A percentile compares a stretch with the other conserved stretches of the same genome.
Evolutionary conservation across 2,329 filamentous ascomycete genomes (phyloP).

Genomic region (Thelonectria blattea): DNA sequence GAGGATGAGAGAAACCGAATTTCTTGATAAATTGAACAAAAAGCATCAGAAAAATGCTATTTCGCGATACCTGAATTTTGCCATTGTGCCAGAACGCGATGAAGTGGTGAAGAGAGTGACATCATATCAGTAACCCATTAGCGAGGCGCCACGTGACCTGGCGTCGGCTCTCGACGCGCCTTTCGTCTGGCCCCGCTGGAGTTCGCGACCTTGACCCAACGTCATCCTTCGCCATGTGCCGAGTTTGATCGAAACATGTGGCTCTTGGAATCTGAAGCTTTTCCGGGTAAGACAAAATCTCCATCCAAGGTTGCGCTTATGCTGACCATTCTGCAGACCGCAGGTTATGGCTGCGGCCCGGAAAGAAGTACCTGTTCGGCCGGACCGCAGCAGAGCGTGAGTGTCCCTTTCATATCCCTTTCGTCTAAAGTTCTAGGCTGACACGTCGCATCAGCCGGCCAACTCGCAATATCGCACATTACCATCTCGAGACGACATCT

Average conservation of each 20-base stretch:
- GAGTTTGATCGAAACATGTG: conserved; percentile 57
- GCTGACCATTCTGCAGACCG: conserved; percentile 39
- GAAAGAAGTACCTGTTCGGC: conserved; percentile 85
- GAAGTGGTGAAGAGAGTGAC: neutral
- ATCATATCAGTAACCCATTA: neutral
- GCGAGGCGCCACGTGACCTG: conserved; percentile 33
- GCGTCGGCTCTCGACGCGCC: conserved; percentile 33
- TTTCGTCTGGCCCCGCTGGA: conserved; percentile 25
- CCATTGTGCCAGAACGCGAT: no score
- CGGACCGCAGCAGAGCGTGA: conserved; percentile 72
- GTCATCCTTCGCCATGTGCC: conserved; percentile 34
- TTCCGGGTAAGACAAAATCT: conserved; percentile 47
- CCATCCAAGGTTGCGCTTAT: neutral
- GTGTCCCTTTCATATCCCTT: conserved; percentile 25
- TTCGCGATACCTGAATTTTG: no score
- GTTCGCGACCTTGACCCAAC: conserved; percentile 35
- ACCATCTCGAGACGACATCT: conserved; percentile 90
- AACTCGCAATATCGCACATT: conserved; percentile 75
- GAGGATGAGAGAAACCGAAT: no score
- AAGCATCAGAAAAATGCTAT: no score
- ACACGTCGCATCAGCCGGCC: conserved; percentile 56
- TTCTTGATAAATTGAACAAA: no score
- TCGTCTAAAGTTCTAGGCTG: neutral
- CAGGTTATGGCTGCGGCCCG: conserved; percentile 83
- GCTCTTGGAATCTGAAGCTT: conserved; percentile 65